Conservation (phyloP, 106 monocot genomes). For the Platanthera guangdongensis region DNA sequence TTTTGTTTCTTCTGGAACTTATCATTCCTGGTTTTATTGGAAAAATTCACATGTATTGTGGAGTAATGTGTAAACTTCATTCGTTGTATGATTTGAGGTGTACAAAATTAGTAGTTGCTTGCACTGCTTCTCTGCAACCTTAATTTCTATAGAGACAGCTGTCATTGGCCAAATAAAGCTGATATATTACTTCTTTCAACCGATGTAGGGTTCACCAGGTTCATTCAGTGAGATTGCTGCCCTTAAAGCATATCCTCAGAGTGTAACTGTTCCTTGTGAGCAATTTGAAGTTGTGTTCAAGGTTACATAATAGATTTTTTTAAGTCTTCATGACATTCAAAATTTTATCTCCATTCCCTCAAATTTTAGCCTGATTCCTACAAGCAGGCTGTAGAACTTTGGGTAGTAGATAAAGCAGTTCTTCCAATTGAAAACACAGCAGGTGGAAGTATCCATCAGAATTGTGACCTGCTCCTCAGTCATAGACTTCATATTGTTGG, state of each 20-base stretch:
- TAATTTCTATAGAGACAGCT: too few relatives aligned
- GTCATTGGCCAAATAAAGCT: too few relatives aligned
- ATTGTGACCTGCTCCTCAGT: constrained; percentile 62
- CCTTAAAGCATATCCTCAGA: constrained; percentile 61
- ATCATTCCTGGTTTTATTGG: too few relatives aligned
- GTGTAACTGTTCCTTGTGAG: constrained; percentile 67
- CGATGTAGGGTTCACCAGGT: constrained; percentile 58
- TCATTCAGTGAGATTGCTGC: constrained; percentile 78
- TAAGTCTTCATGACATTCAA: neutral
- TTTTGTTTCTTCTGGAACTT: too few relatives aligned
- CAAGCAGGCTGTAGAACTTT: constrained; percentile 67
- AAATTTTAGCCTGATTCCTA: neutral
- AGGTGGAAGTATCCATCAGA: constrained; percentile 62
- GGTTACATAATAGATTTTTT: constrained; percentile 22
- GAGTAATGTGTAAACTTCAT: too few relatives aligned
- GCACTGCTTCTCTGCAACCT: too few relatives aligned
- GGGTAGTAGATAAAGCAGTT: constrained; percentile 71
- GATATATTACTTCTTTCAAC: neutral
- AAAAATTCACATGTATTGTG: too few relatives aligned
- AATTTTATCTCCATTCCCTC: neutral
- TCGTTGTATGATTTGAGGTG: too few relatives aligned
- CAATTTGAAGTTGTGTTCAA: constrained; percentile 75
- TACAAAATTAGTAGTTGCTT: too few relatives aligned
- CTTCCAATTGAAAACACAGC: constrained; percentile 81
- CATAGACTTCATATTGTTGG: constrained; percentile 72